Percentiles rank a stretch among this genome's conserved stretches.
phyloP scores from a whole-genome alignment of 139 green algal genomes.

The Micractinium sp. region DNA sequence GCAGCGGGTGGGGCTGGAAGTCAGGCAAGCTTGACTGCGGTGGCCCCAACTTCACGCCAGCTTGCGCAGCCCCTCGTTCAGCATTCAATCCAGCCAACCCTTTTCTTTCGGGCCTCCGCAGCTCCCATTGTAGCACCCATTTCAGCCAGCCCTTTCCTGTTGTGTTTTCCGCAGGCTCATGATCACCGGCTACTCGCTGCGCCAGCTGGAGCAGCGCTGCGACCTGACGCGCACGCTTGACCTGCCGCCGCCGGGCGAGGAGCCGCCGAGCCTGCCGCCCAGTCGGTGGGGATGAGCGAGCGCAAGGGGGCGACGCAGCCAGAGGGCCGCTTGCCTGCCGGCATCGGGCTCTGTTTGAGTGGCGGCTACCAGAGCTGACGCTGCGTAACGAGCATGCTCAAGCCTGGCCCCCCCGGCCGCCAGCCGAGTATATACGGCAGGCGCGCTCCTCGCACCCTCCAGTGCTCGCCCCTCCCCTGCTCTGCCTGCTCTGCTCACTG shows the following conservation, averaged over 20 bases:
- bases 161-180: not conserved
- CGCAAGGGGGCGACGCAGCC: too few relatives aligned
- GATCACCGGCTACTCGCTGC: constrained; percentile 79
- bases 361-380: too few relatives aligned
- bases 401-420: not conserved
- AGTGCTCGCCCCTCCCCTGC: too few relatives aligned
- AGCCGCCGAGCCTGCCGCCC: constrained; percentile 18
- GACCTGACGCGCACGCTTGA: constrained; percentile 27
- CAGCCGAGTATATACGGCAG: not conserved
- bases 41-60: too few relatives aligned
- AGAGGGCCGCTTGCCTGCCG: not conserved
- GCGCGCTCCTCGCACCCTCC: too few relatives aligned
- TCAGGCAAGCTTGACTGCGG: too few relatives aligned
- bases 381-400: not conserved
- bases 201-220: constrained; percentile 67
- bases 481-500: not conserved
- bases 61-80: too few relatives aligned
- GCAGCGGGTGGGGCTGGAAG: too few relatives aligned
- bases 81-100: too few relatives aligned
- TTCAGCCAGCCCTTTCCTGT: too few relatives aligned
- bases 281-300: not conserved
- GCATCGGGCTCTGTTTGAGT: not conserved
- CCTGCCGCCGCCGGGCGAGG: not conserved
- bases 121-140: too few relatives aligned
- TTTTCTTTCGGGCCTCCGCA: too few relatives aligned